Base-by-base conservation (phyloP, 805 yeast genomes). In the Sungouiozyma ichnusensis region DNA sequence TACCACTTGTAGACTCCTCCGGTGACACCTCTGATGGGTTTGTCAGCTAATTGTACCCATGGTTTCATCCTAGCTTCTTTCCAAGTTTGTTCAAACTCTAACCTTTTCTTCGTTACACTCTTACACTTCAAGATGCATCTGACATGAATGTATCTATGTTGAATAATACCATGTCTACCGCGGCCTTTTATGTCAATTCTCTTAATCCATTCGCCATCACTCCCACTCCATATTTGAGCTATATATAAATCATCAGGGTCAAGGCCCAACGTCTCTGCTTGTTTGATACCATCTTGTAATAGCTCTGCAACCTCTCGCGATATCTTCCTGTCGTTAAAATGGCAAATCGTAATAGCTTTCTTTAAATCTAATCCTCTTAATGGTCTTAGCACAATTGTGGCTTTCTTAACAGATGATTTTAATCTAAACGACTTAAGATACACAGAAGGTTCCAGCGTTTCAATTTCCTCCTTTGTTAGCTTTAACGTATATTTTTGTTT, bases 311-410 rank as follows among this genome's bases (percentile, higher is more conserved):
- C 72, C 49, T 87, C 95, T 43, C 80, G 72, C 27, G 94, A 76
- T 62, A 87, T 74, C 53, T 81, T 77, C 65, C 85, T 86, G 38
- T 79, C 73, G 59, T 79, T 77, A 69, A 90, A 90, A 63, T 90
- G 97, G 52, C 88, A 79, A 66, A 88, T 97, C 34, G 90, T 85
- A 51, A 90, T 82, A 40, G 97, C 97, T 35, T 74, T 76, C 51
- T 78, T 75, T 31, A 85, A 77, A 41, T 77, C 73, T 63, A 83
- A 65, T 29, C 81, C 81, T 44, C 85, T 74, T 44, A 88, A 73
- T 55, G 87, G 76, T 50, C 97, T 73, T 49, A 85, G 69, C 38
- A 86, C 82, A 33, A 78, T 68, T 9, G 85, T 85, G 36, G 92
- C 85, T 65, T 90, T 90, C 65, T 90, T 90, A 69, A 81, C 75